Percentiles rank a stretch among this genome's conserved stretches.
These are phyloP conservation scores for Lipomyces kockii DNA, from an alignment of 805 yeast genomes.

Conservation along the genomic window DNA sequence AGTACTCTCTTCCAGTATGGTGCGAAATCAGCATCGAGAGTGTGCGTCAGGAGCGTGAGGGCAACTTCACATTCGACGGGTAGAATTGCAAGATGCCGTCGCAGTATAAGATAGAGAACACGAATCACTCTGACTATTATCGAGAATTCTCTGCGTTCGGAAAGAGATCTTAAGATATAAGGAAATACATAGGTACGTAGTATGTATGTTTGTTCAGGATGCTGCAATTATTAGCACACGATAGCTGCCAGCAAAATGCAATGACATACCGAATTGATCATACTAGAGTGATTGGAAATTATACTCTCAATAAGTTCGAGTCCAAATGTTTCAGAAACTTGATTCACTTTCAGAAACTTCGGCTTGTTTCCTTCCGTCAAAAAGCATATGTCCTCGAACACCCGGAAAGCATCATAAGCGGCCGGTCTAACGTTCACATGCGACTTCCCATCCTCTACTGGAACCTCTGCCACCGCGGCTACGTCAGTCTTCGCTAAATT, in stretches of 20 bases:
- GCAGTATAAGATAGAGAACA: slow-evolving; percentile 63
- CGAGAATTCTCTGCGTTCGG: slow-evolving; percentile 65
- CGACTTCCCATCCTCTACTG: slow-evolving; percentile 38
- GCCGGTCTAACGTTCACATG: slow-evolving; percentile 43
- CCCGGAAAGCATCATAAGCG: slow-evolving; percentile 70
- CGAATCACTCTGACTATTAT: slow-evolving; percentile 76
- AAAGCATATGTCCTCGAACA: slow-evolving; percentile 74
- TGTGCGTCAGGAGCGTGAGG: slow-evolving; percentile 72
- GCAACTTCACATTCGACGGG: slow-evolving; percentile 83
- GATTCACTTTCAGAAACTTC: slow-evolving; percentile 55
- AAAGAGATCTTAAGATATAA: slow-evolving; percentile 66
- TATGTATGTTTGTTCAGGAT: slow-evolving; percentile 67
- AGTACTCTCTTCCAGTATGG: slow-evolving; percentile 76
- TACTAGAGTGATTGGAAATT: slow-evolving; percentile 61
- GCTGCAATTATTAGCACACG: slow-evolving; percentile 42
- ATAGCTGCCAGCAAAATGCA: not conserved
- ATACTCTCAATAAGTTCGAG: slow-evolving; percentile 84
- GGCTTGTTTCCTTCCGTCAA: slow-evolving; percentile 65
- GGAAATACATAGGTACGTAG: slow-evolving; percentile 76
- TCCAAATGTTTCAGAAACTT: slow-evolving; percentile 66
- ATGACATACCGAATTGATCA: slow-evolving; percentile 50
- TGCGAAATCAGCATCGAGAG: slow-evolving; percentile 61
- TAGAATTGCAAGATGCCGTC: slow-evolving; percentile 63
- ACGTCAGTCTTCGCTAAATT: not conserved
- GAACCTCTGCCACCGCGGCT: slow-evolving; percentile 34